Base-by-base conservation (phyloP, 1,284 basidiomycete species). In the Ustilago shanxiensis region DNA sequence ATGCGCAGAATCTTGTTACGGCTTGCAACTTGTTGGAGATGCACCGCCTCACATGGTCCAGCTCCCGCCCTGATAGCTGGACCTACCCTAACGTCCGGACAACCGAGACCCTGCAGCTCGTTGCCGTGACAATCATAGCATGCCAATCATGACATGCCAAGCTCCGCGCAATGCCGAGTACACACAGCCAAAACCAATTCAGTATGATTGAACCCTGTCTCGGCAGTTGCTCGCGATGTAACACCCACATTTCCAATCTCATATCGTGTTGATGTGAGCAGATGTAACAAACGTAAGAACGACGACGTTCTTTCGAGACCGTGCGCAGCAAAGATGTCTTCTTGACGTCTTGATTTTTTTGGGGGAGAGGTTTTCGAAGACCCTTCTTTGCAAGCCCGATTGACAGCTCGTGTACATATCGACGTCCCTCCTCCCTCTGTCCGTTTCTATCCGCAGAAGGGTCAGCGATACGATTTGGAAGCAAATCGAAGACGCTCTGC, bases 91-190 rank as follows among this genome's bases (percentile, higher is more conserved):
- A 33, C 31, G 7, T 7, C 31, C 11, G 31, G 31, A 33, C 39
- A 41, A 7, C 9, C 39, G 39, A 45, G 44, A 50, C 49, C 49
- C 26, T 50, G 49, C 49, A 28, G 49, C 18, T 50, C n/a, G 22
- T 14, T 14, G 22, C 7, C n/a, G 28, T 26, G 28, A 16, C 41
- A 8, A 33, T 31, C 31, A 14, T 37, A 14, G 18, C n/a, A n/a
- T n/a, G n/a, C n/a, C n/a, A n/a, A n/a, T n/a, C n/a, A n/a, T n/a
- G n/a, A n/a, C 35, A 35, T 37, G 63, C 63, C 63, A 66, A 66
- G 57, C 50, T 24, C 37, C 39, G 13, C 31, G 14, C 44, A 44
- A 31, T 66, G 63, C 63, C 63, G 57, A 47, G 29, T 49, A 10
- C 35, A 45, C 44, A 45, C 33, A 33, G 45, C 53, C 28, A 50